Base-by-base conservation (phyloP, 2,329 filamentous ascomycete genomes). In the Fusarium nisikadoi region DNA sequence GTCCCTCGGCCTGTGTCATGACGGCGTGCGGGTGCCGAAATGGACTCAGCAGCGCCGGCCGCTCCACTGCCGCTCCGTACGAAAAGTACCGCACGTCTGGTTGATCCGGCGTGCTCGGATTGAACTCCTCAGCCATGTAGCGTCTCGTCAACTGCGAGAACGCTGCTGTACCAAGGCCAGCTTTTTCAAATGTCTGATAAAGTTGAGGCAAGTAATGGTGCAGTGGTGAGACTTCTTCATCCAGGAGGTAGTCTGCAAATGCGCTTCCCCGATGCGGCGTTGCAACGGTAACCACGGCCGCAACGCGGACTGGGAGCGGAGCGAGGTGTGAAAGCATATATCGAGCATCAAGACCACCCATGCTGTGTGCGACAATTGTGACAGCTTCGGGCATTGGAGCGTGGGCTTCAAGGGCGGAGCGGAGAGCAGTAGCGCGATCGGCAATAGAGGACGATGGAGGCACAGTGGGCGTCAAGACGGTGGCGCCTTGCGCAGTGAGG, bases 321-420 rank as follows among this genome's bases (percentile, higher is more conserved):
- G 81, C 81, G 17, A 91, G 82, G 55, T 84, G 83, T 27, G 89
- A 88, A 58, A 91, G 88, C 89, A 92, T 90, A 79, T 90, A 90
- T 49, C 90, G 84, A 14, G 89, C 87, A 77, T 92, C 90, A 7
- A 92, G 83, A 4, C 90, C 90, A 52, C 90, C 89, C 89, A 91
- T 91, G 73, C 86, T 88, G 81, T 94, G 92, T 43, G 89, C 89
- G 25, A 94, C 86, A 65, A 97, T 93, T 78, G 93, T 94, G 72
- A 97, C 93, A 55, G 91, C 70, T 27, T 70, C 58, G 19, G 65
- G 70, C 17, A 55, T 43, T 3, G 86, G 84, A 14, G 80, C 81
- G 38, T 80, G 78, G 27, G 80, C 75, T 52, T 84, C 84, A 65
- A 92, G 90, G 69, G 88, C 84, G 70, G 82, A 76, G 36, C 85